A percentile compares a stretch with the other conserved stretches of the same genome.
phyloP scores from a whole-genome alignment of 1,139 yeast genomes.

The Yamadazyma sp. region DNA sequence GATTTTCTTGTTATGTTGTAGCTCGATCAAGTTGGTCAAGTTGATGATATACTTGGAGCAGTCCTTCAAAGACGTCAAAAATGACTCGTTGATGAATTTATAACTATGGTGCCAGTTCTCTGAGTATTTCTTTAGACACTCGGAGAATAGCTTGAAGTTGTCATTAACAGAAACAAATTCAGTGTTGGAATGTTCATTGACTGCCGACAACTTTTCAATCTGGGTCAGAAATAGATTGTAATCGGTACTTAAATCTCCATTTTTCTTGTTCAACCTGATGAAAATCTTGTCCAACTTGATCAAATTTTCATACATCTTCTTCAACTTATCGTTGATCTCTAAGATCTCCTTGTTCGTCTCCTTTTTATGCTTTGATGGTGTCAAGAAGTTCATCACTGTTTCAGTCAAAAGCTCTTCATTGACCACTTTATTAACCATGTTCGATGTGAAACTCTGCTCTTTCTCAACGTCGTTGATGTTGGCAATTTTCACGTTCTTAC shows the following conservation, averaged over 20 bases:
- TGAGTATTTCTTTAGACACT: conserved; percentile 51
- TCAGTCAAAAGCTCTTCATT: conserved; percentile 74
- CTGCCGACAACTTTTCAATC: conserved; percentile 63
- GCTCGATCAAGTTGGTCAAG: conserved; percentile 71
- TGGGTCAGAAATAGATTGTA: conserved; percentile 71
- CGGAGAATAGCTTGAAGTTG: conserved; percentile 42
- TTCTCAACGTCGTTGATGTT: conserved; percentile 26
- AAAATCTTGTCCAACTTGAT: conserved; percentile 77
- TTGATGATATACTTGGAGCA: conserved; percentile 82
- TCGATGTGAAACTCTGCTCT: conserved; percentile 21
- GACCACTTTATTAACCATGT: conserved; percentile 43
- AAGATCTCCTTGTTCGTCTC: conserved; percentile 77
- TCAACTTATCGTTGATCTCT: conserved; percentile 80
- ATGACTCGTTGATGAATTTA: conserved; percentile 75
- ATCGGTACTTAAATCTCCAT: conserved; percentile 71
- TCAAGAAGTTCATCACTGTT: conserved; percentile 87
- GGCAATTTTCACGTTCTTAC: conserved; percentile 55
- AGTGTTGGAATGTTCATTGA: conserved; percentile 24
- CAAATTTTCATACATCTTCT: conserved; percentile 81
- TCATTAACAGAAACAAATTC: conserved; percentile 17
- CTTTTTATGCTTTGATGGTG: conserved; percentile 65
- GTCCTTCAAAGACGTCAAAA: conserved; percentile 79
- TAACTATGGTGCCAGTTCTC: conserved; percentile 43
- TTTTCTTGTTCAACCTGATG: conserved; percentile 68
- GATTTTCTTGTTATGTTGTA: conserved; percentile 87